phyloP scores from a whole-genome alignment of 2,329 filamentous ascomycete genomes.

The Pseudofabraea citricarpa region DNA sequence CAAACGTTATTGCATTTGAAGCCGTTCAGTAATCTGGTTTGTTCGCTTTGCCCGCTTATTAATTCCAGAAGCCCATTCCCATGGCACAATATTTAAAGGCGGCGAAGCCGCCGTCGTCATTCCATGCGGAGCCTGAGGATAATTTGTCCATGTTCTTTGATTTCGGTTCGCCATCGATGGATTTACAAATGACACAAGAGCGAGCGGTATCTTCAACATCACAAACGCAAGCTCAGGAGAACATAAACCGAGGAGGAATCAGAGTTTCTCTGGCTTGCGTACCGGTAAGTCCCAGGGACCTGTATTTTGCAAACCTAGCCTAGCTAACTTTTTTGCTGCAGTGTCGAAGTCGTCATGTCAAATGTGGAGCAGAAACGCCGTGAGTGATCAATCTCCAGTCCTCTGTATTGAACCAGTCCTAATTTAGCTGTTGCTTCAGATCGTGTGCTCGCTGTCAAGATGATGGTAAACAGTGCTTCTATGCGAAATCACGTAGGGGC shows the following conservation, averaged over 20 bases:
- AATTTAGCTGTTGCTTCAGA: neutral
- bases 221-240: constrained; percentile 6
- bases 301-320: constrained; percentile 40
- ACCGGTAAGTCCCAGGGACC: constrained; percentile 37
- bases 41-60: neutral
- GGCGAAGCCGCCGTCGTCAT: no score
- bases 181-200: no score
- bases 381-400: neutral
- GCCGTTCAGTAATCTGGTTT: no score
- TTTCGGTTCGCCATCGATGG: no score
- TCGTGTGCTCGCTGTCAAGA: constrained; percentile 36
- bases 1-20: no score
- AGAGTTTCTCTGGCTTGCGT: constrained; percentile 37
- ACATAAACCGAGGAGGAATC: constrained; percentile 29
- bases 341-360: constrained; percentile 35
- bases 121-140: no score
- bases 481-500: constrained; percentile 43
- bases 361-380: constrained; percentile 41
- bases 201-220: constrained; percentile 1
- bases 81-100: no score
- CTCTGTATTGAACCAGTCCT: neutral
- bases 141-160: constrained; percentile 17
- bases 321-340: constrained; percentile 13
- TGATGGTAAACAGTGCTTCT: constrained; percentile 39
- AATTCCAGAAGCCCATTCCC: no score